Evolutionary conservation across 228 moss, liverwort and hornwort species (phyloP).

Genomic region (Sphagnum magellanicum): DNA sequence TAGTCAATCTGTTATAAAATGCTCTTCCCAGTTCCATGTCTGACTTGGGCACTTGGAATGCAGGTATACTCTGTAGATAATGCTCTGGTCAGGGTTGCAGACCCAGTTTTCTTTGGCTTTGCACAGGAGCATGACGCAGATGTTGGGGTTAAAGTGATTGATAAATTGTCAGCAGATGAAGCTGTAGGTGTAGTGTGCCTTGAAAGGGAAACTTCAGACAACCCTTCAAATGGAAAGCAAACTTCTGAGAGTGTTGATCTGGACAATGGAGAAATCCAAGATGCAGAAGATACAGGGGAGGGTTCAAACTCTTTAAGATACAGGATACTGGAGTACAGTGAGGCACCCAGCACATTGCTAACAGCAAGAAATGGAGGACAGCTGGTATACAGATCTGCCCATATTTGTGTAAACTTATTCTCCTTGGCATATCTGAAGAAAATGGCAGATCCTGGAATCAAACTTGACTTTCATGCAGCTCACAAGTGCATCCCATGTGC

Average conservation of each 20-base stretch:
- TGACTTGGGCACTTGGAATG: background rate
- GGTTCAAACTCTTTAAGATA: slow-evolving; percentile 11
- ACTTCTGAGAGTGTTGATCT: background rate
- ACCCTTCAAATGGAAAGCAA: background rate
- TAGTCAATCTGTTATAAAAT: no score
- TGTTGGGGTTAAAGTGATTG: slow-evolving; percentile 75
- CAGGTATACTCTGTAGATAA: slow-evolving; percentile 92
- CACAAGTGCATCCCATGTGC: slow-evolving; percentile 52
- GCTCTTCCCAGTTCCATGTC: background rate
- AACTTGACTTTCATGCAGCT: slow-evolving; percentile 65
- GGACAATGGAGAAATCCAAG: slow-evolving; percentile 1
- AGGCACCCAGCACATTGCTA: slow-evolving; percentile 49
- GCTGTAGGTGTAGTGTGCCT: slow-evolving; percentile 73
- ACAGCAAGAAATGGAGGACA: slow-evolving; percentile 41
- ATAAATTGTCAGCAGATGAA: slow-evolving; percentile 55
- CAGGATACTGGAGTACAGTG: slow-evolving; percentile 74
- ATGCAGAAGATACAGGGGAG: slow-evolving; percentile 3
- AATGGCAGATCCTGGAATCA: slow-evolving; percentile 29
- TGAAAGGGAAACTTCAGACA: background rate
- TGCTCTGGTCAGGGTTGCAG: slow-evolving; percentile 73
- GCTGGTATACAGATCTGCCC: slow-evolving; percentile 55
- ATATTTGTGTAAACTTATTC: slow-evolving; percentile 77
- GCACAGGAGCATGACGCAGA: slow-evolving; percentile 60
- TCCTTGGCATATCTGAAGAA: slow-evolving; percentile 53
- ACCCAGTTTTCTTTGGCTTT: slow-evolving; percentile 93